Conservation (phyloP, 2,329 filamentous ascomycete genomes). For the Fusarium pseudocircinatum region DNA sequence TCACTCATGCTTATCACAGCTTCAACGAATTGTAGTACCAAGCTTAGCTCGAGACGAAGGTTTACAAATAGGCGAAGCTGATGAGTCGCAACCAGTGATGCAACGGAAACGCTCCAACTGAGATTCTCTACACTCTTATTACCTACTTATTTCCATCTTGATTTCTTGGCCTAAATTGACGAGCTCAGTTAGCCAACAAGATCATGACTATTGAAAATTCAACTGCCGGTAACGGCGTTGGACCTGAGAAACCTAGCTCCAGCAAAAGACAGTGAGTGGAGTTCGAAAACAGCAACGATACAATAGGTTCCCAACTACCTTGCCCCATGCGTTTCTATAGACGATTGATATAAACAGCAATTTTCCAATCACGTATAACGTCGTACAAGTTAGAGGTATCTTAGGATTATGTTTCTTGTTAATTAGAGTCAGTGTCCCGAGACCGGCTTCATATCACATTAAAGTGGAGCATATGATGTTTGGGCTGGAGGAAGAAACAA, state of each 20-base stretch:
- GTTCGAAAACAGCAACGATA: not conserved
- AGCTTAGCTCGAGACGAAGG: not conserved
- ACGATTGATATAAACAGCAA: not conserved
- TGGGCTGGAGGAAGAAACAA: conserved; percentile 5
- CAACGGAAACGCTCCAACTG: not conserved
- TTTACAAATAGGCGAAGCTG: not conserved
- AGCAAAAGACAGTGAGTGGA: no score
- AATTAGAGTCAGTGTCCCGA: conserved; percentile 5
- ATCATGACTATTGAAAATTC: conserved; percentile 36
- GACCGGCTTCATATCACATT: conserved; percentile 6
- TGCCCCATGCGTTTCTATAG: not conserved
- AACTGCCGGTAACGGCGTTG: conserved; percentile 10
- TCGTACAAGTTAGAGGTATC: not conserved
- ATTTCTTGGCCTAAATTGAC: not conserved
- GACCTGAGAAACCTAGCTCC: not conserved
- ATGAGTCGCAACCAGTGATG: not conserved
- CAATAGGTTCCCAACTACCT: no score
- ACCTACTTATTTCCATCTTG: not conserved
- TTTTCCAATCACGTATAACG: not conserved
- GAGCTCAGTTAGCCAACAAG: conserved; percentile 26
- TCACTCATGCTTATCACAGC: not conserved
- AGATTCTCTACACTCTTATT: not conserved
- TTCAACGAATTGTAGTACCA: not conserved
- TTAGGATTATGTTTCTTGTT: no score
- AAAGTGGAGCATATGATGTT: conserved; percentile 11